Base-by-base conservation (phyloP, 2,329 filamentous ascomycete genomes). In the Aspergillus floridensis region DNA sequence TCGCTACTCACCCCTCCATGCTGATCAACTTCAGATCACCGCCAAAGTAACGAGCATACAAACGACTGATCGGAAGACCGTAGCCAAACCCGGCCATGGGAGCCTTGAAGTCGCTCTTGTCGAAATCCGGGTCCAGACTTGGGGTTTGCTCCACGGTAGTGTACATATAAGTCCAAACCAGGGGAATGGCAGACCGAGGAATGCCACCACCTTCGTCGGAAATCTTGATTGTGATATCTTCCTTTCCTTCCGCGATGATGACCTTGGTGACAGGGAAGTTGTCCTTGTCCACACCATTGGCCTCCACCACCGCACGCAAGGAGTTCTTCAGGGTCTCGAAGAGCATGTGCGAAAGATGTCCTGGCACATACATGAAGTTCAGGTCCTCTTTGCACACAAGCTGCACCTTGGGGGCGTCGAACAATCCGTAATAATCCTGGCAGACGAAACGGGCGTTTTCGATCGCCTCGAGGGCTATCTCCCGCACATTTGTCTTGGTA, bases 121-220 rank as follows among this genome's bases (percentile, higher is more conserved):
- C 93, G 76, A 98, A 99, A 74, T 98, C 93, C 0, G 95, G 95
- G 72, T 99, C 95, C 63, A 99, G 81, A 72, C 88, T 96, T 14
- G 95, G 95, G 22, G 95, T 98, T 68, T 93, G 88, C 76, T 98
- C 95, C 65, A 99, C 95, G 2, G 95, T 99, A 38, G 95, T 99
- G 76, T 99, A 99, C 95, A 98, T 99, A 76, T 99, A 99, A 12
- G 95, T 99, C 95, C 95, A 99, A n/a, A 98, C 95, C 14, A 99
- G 84, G 5, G 95, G 95, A 64, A 99, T 98, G 55, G 92, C 86
- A 69, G 90, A 96, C 70, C 95, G 83, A 0, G 95, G 92, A 56
- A 99, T 98, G 63, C 95, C 95, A 64, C 95, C 95, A 60, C 95
- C 95, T 78, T 99, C 95, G 74, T 99, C 95, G 4, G 90, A 91